A percentile compares a stretch with the other conserved stretches of the same genome.
Evolutionary conservation across 306 rosid species (phyloP).

Genomic region (Citrullus mucosospermus): DNA sequence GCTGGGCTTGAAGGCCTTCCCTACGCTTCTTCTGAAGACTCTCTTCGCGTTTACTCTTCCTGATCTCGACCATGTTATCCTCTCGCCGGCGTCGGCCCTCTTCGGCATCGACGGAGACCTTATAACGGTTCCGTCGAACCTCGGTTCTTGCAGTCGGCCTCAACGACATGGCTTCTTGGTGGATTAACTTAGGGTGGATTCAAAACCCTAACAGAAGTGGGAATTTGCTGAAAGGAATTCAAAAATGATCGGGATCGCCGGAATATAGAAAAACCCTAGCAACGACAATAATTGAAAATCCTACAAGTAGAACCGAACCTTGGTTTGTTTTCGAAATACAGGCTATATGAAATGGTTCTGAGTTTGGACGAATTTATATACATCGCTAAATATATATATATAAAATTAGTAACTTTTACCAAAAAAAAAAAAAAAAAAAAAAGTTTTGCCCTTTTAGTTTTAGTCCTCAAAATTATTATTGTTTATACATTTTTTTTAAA

Average conservation of each 20-base stretch:
- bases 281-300: constrained; percentile 5
- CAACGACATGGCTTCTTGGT: constrained; percentile 36
- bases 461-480: too few species aligned
- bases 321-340: not conserved
- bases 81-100: constrained; percentile 69
- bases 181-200: not conserved
- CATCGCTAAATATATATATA: not conserved
- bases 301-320: not conserved
- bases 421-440: too few species aligned
- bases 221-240: not conserved
- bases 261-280: constrained; percentile 12
- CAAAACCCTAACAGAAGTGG: not conserved
- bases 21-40: constrained; percentile 67
- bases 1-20: constrained; percentile 60
- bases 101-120: constrained; percentile 70
- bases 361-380: not conserved
- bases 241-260: constrained; percentile 1
- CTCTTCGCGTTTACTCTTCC: constrained; percentile 67
- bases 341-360: not conserved
- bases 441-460: too few species aligned
- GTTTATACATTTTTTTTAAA: too few species aligned
- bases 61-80: constrained; percentile 76
- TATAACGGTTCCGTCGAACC: constrained; percentile 72
- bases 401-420: not conserved
- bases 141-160: constrained; percentile 61